These are phyloP conservation scores for Magnaporthiopsis rhizophila DNA, from an alignment of 2,329 filamentous ascomycete genomes.

Conservation along the genomic window DNA sequence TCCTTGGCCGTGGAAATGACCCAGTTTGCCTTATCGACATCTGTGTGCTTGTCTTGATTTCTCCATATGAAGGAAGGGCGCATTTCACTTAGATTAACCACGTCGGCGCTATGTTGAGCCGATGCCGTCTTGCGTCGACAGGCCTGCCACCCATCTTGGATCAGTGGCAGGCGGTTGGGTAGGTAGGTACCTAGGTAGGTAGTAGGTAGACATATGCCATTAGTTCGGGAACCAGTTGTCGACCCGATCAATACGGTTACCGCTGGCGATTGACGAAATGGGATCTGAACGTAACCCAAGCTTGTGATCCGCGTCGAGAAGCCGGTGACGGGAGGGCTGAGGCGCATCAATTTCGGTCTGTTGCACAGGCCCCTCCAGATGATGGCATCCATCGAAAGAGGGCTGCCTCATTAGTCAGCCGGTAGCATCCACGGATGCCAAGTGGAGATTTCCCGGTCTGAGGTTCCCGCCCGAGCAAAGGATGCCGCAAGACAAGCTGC, in stretches of 20 bases:
- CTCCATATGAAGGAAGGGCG: neutral
- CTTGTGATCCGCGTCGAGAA: neutral
- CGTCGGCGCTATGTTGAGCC: neutral
- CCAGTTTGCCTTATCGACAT: neutral
- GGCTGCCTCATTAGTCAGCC: neutral
- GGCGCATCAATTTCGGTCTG: neutral
- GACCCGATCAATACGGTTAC: neutral
- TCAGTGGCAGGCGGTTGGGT: neutral
- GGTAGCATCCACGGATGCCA: neutral
- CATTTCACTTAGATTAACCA: neutral
- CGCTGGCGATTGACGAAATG: too few species aligned
- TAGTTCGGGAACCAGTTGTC: neutral
- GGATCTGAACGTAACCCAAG: too few species aligned
- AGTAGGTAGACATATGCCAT: too few species aligned
- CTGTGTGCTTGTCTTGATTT: too few species aligned
- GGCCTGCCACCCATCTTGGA: neutral
- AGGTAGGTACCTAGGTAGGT: too few species aligned
- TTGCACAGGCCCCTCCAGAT: neutral
- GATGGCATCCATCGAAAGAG: neutral
- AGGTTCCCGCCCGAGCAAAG: neutral
- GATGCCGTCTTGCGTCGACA: neutral
- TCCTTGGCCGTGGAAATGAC: neutral
- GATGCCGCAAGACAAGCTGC: neutral
- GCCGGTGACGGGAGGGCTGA: neutral
- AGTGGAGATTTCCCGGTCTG: neutral